Conservation (phyloP, 768 basidiomycete genomes). For the Rhodosporidiobolus sp. region DNA sequence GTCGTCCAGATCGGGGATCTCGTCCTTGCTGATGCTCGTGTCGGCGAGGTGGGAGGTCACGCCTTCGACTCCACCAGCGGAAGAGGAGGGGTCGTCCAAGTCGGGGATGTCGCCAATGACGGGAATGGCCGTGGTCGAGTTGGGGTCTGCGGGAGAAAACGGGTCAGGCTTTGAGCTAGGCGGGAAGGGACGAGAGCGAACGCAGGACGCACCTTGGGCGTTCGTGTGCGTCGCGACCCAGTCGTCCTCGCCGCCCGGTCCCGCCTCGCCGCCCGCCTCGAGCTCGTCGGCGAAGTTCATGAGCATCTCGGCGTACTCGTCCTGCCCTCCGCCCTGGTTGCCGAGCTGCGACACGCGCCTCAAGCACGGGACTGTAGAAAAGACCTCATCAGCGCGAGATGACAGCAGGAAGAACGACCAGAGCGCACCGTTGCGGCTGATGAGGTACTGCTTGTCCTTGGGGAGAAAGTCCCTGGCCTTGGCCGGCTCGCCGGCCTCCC, state of each 20-base stretch:
- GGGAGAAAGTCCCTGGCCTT: constrained; percentile 92
- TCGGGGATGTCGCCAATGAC: constrained; percentile 84
- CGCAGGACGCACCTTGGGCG: constrained; percentile 50
- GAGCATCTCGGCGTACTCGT: constrained; percentile 92
- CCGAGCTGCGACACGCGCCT: constrained; percentile 78
- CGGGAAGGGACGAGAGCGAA: neutral
- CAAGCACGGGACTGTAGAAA: constrained; percentile 74
- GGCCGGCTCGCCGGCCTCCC: constrained; percentile 88
- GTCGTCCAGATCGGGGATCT: constrained; percentile 78
- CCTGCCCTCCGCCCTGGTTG: constrained; percentile 59
- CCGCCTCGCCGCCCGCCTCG: constrained; percentile 58
- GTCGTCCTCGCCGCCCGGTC: constrained; percentile 67
- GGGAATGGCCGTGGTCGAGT: constrained; percentile 45
- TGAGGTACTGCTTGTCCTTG: constrained; percentile 89
- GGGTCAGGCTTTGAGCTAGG: too few relatives aligned
- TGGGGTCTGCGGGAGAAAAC: constrained; percentile 1
- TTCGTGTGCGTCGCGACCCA: constrained; percentile 99
- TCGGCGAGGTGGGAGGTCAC: constrained; percentile 43
- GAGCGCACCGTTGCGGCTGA: constrained; percentile 70
- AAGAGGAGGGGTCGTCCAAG: constrained; percentile 57
- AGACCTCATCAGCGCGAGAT: neutral
- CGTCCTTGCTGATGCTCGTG: constrained; percentile 44
- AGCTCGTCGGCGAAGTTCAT: constrained; percentile 66
- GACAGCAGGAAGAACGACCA: neutral
- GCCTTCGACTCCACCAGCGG: neutral